Evolutionary conservation across 2,329 filamentous ascomycete genomes (phyloP).

Genomic region (Amylocarpus encephaloides): DNA sequence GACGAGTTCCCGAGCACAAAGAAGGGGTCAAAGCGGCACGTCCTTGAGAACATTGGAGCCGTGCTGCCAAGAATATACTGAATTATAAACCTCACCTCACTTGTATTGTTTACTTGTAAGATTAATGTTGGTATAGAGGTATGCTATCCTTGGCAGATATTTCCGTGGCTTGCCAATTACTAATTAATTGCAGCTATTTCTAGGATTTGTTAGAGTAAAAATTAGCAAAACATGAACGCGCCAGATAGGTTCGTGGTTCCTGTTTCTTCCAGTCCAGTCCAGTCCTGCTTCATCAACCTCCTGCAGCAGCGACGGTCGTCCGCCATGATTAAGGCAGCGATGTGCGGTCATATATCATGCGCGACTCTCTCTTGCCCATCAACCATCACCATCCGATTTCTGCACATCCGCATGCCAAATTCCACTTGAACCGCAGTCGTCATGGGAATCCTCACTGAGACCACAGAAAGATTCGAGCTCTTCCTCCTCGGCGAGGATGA

Average conservation of each 20-base stretch:
- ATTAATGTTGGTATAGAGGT: too few relatives aligned
- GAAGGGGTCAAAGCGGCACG: too few relatives aligned
- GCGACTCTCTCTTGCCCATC: background rate
- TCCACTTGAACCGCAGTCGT: background rate
- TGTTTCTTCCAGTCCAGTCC: slow-evolving; percentile 1
- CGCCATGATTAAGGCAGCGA: too few relatives aligned
- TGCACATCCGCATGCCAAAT: background rate
- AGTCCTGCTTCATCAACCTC: background rate
- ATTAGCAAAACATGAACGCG: slow-evolving; percentile 41
- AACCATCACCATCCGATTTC: background rate
- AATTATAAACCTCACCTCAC: background rate
- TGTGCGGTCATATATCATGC: too few relatives aligned
- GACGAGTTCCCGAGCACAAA: too few relatives aligned
- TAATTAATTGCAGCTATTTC: background rate
- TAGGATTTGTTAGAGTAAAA: background rate
- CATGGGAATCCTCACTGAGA: slow-evolving; percentile 4
- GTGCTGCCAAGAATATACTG: slow-evolving; percentile 15
- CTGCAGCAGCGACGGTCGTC: too few relatives aligned
- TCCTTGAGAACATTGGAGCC: too few relatives aligned
- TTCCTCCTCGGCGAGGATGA: slow-evolving; percentile 83
- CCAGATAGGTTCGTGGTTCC: slow-evolving; percentile 42
- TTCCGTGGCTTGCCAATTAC: too few relatives aligned
- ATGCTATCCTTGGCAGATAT: too few relatives aligned
- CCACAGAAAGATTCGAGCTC: slow-evolving; percentile 69
- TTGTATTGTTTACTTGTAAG: background rate